Evolutionary conservation across 2,329 filamentous ascomycete species (phyloP), one percentile per base, ranked within the genome.

Genomic region (Ophiocordyceps camponoti-floridani): DNA sequence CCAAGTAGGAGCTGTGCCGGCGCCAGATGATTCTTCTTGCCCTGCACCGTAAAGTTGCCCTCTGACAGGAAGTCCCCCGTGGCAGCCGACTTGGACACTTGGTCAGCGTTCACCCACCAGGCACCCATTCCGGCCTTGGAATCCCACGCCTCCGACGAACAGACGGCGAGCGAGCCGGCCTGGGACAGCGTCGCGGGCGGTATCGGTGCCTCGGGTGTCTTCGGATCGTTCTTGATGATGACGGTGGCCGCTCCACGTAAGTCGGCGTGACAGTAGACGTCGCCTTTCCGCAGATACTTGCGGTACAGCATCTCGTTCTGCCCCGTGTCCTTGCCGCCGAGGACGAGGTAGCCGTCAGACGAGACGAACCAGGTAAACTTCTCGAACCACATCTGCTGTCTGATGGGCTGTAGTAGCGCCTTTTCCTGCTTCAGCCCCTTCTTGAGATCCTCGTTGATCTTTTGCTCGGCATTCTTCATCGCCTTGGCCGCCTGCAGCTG

Each of bases 351-450:
- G 4, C 89, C 88, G 56, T 98, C 91, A 0, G 87, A 93, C 1
- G 88, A 95, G 52, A 96, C 75, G 63, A 98, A 98, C 73, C 86
- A 96, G 27, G 79, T 69, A 54, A 94, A 98, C 62, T 98, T 98
- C 56, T 98, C 91, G 52, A 95, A 98, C 91, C 91, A 98, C 54
- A 88, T 75, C 51, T 80, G 82, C 55, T 79, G 82, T 46, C 91
- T 76, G 9, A 94, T 81, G 0, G 83, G 86, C 41, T 88, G 79
- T 10, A 96, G 65, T 2, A 93, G 68, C 18, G 86, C 81, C 59
- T 94, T 95, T 62, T 96, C 91, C 56, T 91, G 82, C 64, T 94
- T 94, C 46, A 96, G 62, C 0, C 79, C 82, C 55, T 87, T 89
- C 63, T 84, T 93, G 19, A 96, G 68, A 57, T 94, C 86, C 12